Evolutionary conservation across 257 asterid genomes (phyloP).

Genomic region (Cruciata laevipes): DNA sequence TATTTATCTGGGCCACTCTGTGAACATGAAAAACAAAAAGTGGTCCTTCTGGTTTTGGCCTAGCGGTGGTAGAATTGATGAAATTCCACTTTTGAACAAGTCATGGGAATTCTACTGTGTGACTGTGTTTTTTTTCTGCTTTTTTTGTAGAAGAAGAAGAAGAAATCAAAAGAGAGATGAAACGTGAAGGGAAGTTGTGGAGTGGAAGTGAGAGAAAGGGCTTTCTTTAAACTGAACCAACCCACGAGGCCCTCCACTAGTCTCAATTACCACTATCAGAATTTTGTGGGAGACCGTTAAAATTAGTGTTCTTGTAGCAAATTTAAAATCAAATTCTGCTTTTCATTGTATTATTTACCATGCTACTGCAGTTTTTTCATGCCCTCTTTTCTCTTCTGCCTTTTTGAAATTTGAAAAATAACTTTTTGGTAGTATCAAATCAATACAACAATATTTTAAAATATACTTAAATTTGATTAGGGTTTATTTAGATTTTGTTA

Average conservation of each 20-base stretch:
- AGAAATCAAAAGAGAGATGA: background rate
- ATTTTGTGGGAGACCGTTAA: conserved; percentile 35
- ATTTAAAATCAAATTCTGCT: background rate
- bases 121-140: background rate
- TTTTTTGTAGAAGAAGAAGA: background rate
- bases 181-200: conserved; percentile 34
- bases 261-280: conserved; percentile 20
- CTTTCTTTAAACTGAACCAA: conserved; percentile 45
- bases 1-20: background rate
- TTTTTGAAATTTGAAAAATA: background rate
- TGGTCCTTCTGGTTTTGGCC: conserved; percentile 13
- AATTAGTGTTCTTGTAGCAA: conserved; percentile 20
- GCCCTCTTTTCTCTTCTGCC: background rate
- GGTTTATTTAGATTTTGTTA: too few relatives aligned
- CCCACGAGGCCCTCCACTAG: conserved; percentile 40
- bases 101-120: conserved; percentile 5
- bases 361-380: background rate
- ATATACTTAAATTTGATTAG: too few relatives aligned
- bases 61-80: conserved; percentile 7
- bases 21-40: background rate
- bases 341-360: background rate
- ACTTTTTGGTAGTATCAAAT: background rate
- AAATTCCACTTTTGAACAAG: background rate
- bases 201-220: conserved; percentile 17
- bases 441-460: too few relatives aligned